phyloP scores from a whole-genome alignment of 179 eudicot genomes.

The Beta corolliflora region DNA sequence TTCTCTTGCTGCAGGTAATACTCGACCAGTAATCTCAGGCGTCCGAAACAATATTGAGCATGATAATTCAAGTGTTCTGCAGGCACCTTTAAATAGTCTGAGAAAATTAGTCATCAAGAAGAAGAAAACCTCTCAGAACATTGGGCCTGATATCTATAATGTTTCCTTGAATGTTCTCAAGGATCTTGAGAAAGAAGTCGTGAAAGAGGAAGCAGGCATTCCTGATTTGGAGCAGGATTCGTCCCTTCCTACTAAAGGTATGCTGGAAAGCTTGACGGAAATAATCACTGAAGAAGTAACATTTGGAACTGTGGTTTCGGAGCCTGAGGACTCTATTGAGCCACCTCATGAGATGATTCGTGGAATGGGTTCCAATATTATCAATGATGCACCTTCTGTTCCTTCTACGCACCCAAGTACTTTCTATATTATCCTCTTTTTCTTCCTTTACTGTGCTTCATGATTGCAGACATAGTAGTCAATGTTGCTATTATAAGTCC shows the following conservation, averaged over 20 bases:
- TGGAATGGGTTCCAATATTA: slow-evolving; percentile 20
- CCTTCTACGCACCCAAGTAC: slow-evolving; percentile 20
- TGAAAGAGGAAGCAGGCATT: slow-evolving; percentile 16
- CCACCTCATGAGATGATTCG: slow-evolving; percentile 36
- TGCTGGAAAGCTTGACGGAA: slow-evolving; percentile 11
- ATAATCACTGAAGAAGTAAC: slow-evolving; percentile 18
- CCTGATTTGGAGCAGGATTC: slow-evolving; percentile 1
- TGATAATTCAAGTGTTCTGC: neutral
- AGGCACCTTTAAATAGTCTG: neutral
- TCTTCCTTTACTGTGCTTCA: neutral
- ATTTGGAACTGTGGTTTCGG: slow-evolving; percentile 17
- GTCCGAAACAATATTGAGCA: neutral
- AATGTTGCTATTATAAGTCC: neutral
- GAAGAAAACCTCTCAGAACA: neutral
- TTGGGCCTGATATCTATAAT: slow-evolving; percentile 6
- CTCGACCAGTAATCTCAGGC: slow-evolving; percentile 5
- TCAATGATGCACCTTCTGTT: slow-evolving; percentile 18
- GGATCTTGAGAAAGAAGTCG: slow-evolving; percentile 15
- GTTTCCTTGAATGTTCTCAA: slow-evolving; percentile 22
- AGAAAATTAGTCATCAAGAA: slow-evolving; percentile 1
- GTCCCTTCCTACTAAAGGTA: slow-evolving; percentile 5
- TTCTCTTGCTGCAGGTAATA: neutral
- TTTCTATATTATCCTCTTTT: neutral
- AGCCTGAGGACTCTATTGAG: slow-evolving; percentile 31
- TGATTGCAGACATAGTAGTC: neutral